A percentile compares a stretch with the other conserved stretches of the same genome.
These are phyloP conservation scores for Auricularia heimuer DNA, from an alignment of 768 basidiomycete genomes.

Conservation along the genomic window DNA sequence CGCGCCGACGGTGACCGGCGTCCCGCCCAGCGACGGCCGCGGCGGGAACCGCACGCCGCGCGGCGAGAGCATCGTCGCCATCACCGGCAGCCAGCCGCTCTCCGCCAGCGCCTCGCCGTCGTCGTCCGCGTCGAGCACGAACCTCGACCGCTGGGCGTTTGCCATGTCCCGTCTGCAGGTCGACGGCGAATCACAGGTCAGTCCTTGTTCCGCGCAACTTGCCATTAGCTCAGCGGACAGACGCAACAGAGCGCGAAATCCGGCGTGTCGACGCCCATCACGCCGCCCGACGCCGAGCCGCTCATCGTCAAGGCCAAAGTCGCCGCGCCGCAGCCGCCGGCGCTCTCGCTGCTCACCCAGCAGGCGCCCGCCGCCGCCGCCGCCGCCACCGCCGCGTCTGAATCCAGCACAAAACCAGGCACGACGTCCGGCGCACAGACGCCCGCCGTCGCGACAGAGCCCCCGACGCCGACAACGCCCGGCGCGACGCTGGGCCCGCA, in stretches of 20 bases:
- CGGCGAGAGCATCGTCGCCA: conserved; percentile 53
- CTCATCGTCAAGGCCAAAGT: conserved; percentile 5
- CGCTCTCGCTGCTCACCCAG: conserved; percentile 67
- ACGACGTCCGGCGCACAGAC: too few relatives aligned
- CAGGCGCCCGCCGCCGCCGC: conserved; percentile 35
- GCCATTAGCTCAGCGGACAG: not conserved
- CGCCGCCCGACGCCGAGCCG: not conserved
- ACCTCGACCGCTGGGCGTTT: conserved; percentile 82
- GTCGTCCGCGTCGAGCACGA: conserved; percentile 40
- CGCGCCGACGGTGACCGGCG: conserved; percentile 58
- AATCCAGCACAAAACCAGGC: too few relatives aligned
- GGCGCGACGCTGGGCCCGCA: conserved; percentile 7
- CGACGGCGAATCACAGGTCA: conserved; percentile 23
- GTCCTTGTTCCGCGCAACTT: not conserved
- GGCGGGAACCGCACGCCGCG: conserved; percentile 96
- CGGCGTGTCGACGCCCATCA: conserved; percentile 1
- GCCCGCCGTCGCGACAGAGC: not conserved
- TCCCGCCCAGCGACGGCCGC: conserved; percentile 84
- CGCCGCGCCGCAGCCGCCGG: conserved; percentile 26
- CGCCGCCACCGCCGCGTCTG: too few relatives aligned
- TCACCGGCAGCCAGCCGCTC: conserved; percentile 88
- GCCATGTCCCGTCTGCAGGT: conserved; percentile 75
- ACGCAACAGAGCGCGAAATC: not conserved
- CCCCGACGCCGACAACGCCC: conserved; percentile 9
- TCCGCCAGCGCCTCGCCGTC: conserved; percentile 69